Evolutionary conservation across 495 filamentous ascomycete genomes (phyloP).

Genomic region (Annulohypoxylon nitens): DNA sequence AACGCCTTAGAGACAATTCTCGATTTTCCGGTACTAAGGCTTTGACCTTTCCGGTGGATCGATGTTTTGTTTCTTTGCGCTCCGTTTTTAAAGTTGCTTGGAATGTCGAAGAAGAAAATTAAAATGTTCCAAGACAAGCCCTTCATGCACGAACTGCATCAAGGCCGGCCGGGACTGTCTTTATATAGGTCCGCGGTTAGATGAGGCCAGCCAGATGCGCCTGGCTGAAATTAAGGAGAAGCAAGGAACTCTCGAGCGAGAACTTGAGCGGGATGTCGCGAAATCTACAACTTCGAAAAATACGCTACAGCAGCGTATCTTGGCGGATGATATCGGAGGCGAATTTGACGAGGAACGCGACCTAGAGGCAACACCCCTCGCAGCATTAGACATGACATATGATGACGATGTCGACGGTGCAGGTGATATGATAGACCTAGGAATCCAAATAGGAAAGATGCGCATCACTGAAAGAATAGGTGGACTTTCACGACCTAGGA

Average conservation of each 20-base stretch:
- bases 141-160: conserved; percentile 75
- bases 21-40: conserved; percentile 20
- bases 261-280: conserved; percentile 68
- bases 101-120: conserved; percentile 84
- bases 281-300: conserved; percentile 50
- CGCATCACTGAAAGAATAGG: conserved; percentile 80
- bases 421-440: conserved; percentile 77
- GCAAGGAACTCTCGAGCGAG: conserved; percentile 72
- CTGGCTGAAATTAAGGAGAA: conserved; percentile 78
- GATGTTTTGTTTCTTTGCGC: conserved; percentile 68
- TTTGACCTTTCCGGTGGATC: conserved; percentile 55
- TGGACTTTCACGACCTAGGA: conserved; percentile 67
- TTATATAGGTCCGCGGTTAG: conserved; percentile 71
- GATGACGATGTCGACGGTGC: conserved; percentile 70
- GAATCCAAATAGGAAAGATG: conserved; percentile 76
- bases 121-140: conserved; percentile 80
- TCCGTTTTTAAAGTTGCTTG: conserved; percentile 53
- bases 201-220: conserved; percentile 70
- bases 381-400: conserved; percentile 71
- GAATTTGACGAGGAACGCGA: conserved; percentile 63
- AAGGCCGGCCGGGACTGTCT: conserved; percentile 73
- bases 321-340: conserved; percentile 62
- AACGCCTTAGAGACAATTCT: conserved; percentile 36
- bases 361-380: conserved; percentile 67
- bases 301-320: conserved; percentile 51